Percentiles rank a stretch among this genome's conserved stretches.
Conservation (phyloP, 2,329 filamentous ascomycete species). For the Phaeosphaeriaceae sp. region DNA sequence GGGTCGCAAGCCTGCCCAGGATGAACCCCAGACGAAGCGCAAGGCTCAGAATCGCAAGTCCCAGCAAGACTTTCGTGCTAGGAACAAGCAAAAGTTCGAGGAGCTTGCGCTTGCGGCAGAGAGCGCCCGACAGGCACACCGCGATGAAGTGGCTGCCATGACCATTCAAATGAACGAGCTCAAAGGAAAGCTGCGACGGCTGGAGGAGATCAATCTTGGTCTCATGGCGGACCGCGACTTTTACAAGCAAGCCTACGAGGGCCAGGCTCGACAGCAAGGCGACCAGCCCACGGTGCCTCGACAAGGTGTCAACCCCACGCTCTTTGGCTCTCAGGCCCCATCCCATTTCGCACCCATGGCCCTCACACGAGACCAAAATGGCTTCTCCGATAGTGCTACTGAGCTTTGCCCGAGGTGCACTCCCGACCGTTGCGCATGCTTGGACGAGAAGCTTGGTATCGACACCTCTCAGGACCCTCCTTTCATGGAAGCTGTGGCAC, state of each 20-base stretch:
- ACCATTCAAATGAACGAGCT: conserved; percentile 18
- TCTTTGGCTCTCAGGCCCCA: neutral
- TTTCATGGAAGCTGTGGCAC: conserved; percentile 32
- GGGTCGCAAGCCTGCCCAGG: conserved; percentile 90
- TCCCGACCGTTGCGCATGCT: conserved; percentile 41
- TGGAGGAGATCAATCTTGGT: conserved; percentile 16
- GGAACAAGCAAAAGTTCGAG: conserved; percentile 82
- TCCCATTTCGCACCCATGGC: conserved; percentile 4
- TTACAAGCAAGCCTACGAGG: conserved; percentile 2
- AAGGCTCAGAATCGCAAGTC: conserved; percentile 94
- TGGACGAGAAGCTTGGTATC: conserved; percentile 31
- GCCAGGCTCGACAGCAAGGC: neutral
- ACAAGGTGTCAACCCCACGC: neutral
- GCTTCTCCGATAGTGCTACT: neutral
- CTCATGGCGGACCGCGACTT: conserved; percentile 14
- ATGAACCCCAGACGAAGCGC: conserved; percentile 90
- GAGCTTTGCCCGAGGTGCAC: conserved; percentile 28
- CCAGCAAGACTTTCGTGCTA: conserved; percentile 88
- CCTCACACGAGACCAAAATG: neutral
- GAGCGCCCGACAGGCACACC: conserved; percentile 20
- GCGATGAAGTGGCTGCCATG: conserved; percentile 19
- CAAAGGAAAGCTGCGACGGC: conserved; percentile 7
- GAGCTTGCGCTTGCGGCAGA: conserved; percentile 62
- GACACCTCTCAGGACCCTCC: conserved; percentile 6
- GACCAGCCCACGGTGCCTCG: neutral